These are phyloP conservation scores for Smittium culicis DNA, from an alignment of 371 early-diverging fungal species.

Conservation along the genomic window DNA sequence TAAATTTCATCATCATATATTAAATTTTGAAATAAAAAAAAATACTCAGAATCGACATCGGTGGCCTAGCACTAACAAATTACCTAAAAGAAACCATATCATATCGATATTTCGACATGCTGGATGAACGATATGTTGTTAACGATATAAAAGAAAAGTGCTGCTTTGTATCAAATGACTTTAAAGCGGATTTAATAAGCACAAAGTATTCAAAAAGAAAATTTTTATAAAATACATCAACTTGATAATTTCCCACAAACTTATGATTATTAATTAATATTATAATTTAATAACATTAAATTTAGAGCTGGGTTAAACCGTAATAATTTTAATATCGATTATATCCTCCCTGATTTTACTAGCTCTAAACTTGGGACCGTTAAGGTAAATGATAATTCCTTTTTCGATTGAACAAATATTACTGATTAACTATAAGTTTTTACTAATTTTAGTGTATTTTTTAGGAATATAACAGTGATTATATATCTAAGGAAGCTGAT, in stretches of 20 bases:
- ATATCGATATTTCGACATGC: constrained; percentile 80
- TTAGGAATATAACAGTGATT: too few species aligned
- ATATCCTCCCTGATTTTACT: constrained; percentile 66
- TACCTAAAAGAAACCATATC: constrained; percentile 78
- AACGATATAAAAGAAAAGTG: constrained; percentile 70
- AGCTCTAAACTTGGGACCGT: constrained; percentile 45
- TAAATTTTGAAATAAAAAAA: background rate
- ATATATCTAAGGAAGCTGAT: too few species aligned
- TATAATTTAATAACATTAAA: constrained; percentile 36
- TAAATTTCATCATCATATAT: background rate
- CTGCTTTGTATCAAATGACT: constrained; percentile 60
- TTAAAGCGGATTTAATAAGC: constrained; percentile 44
- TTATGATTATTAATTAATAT: background rate
- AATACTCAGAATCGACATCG: constrained; percentile 52
- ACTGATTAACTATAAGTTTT: too few species aligned
- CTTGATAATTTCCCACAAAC: background rate
- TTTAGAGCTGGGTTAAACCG: too few species aligned
- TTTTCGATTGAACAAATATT: too few species aligned
- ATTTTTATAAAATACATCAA: background rate
- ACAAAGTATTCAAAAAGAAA: constrained; percentile 31
- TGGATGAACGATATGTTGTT: constrained; percentile 75
- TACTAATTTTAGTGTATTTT: too few species aligned
- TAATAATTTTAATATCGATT: too few species aligned
- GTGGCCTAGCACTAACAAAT: constrained; percentile 72
- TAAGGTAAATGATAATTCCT: constrained; percentile 19